phyloP scores from a whole-genome alignment of 257 asterid species.

The Salvia hispanica region DNA sequence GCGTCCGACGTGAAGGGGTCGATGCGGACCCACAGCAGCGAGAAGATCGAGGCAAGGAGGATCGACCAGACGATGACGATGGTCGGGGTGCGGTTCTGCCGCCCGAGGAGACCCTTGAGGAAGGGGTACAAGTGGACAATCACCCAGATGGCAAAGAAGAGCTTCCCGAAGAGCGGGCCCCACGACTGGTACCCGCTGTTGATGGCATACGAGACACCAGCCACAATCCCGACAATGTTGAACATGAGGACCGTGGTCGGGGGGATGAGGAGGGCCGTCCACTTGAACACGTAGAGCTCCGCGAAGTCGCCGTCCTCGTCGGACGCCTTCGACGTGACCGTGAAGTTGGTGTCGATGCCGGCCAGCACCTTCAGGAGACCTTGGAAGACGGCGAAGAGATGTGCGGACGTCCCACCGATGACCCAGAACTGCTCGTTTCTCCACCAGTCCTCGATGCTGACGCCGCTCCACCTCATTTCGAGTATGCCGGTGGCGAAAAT shows the following conservation, averaged over 20 bases:
- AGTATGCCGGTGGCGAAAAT: constrained; percentile 80
- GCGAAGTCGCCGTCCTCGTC: constrained; percentile 81
- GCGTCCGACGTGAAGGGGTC: constrained; percentile 76
- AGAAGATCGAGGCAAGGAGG: constrained; percentile 89
- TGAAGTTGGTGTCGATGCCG: constrained; percentile 87
- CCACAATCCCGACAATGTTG: constrained; percentile 83
- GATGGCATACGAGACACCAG: constrained; percentile 82
- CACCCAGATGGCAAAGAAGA: constrained; percentile 88
- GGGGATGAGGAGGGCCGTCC: constrained; percentile 88
- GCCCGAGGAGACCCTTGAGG: constrained; percentile 83
- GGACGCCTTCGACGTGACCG: constrained; percentile 81
- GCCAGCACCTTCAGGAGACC: constrained; percentile 88
- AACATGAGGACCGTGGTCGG: constrained; percentile 81
- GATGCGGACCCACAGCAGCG: constrained; percentile 85
- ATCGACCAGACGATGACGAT: constrained; percentile 93
- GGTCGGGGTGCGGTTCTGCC: constrained; percentile 91
- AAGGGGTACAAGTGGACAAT: constrained; percentile 87
- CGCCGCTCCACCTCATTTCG: constrained; percentile 92
- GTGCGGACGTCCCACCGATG: constrained; percentile 95
- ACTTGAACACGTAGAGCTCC: constrained; percentile 80
- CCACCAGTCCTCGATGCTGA: constrained; percentile 90
- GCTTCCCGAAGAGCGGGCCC: constrained; percentile 82
- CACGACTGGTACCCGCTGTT: constrained; percentile 93
- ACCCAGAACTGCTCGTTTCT: constrained; percentile 98
- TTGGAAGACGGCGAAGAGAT: constrained; percentile 90